A percentile compares a stretch with the other conserved stretches of the same genome.
Evolutionary conservation across 2,329 filamentous ascomycete genomes (phyloP).

Genomic region (Fusarium pseudocircinatum): DNA sequence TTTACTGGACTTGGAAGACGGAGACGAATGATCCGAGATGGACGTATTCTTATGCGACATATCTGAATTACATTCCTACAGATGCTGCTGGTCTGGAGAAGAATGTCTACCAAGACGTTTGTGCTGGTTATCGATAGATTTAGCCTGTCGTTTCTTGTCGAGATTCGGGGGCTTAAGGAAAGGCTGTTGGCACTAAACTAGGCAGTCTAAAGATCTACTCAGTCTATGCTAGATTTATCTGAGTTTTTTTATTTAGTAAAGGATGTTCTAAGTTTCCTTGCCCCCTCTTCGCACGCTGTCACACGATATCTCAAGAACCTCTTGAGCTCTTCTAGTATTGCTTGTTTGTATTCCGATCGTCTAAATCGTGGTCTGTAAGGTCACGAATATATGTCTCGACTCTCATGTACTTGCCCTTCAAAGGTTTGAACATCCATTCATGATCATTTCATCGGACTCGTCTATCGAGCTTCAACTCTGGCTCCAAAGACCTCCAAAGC

Average conservation of each 20-base stretch:
- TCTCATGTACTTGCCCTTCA: rapidly evolving
- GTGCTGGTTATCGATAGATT: background rate
- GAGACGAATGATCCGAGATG: slow-evolving; percentile 27
- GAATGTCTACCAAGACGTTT: slow-evolving; percentile 31
- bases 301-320: rapidly evolving
- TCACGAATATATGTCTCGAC: background rate
- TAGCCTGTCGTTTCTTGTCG: background rate
- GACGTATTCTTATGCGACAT: slow-evolving; percentile 31
- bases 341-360: rapidly evolving
- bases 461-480: background rate
- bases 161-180: background rate
- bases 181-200: background rate
- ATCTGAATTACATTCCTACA: slow-evolving; percentile 19
- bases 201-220: rapidly evolving
- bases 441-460: rapidly evolving
- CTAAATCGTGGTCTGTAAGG: rapidly evolving
- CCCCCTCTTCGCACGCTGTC: background rate
- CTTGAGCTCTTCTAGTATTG: rapidly evolving
- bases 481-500: background rate
- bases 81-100: slow-evolving; percentile 27
- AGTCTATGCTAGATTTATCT: background rate
- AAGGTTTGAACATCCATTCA: rapidly evolving
- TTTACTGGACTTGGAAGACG: slow-evolving; percentile 36
- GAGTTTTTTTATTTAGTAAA: background rate
- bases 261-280: background rate